A percentile compares a stretch with the other conserved stretches of the same genome.
Evolutionary conservation across 176 grass and related monocot genomes (phyloP).

Genomic region (Aegilops umbellulata): DNA sequence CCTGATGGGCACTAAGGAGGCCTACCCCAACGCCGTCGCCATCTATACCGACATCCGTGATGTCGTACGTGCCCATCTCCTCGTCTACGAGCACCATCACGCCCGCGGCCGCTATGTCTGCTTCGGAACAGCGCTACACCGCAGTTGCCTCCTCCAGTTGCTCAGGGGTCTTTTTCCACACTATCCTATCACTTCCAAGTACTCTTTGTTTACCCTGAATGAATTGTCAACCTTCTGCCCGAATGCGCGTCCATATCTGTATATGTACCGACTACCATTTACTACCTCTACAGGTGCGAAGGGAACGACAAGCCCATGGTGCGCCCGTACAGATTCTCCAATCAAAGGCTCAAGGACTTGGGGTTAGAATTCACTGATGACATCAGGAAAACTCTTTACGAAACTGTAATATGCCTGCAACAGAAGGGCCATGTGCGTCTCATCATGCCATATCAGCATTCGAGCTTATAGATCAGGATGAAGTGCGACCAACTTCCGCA

Average conservation of each 20-base stretch:
- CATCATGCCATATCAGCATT: too few species aligned
- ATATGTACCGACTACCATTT: too few species aligned
- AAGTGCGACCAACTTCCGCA: too few species aligned
- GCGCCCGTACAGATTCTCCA: slow-evolving; percentile 34
- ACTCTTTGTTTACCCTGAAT: neutral
- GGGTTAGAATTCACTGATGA: slow-evolving; percentile 29
- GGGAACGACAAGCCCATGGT: slow-evolving; percentile 1
- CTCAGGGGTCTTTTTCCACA: slow-evolving; percentile 29
- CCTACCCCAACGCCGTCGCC: slow-evolving; percentile 45
- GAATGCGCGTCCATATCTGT: too few species aligned
- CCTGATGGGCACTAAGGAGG: slow-evolving; percentile 31
- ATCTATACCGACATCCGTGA: slow-evolving; percentile 49
- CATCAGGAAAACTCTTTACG: slow-evolving; percentile 14
- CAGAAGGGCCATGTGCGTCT: slow-evolving; percentile 13
- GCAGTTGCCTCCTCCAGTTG: neutral
- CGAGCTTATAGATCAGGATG: too few species aligned
- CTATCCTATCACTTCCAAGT: slow-evolving; percentile 31
- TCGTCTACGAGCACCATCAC: slow-evolving; percentile 22
- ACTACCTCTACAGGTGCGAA: slow-evolving; percentile 14
- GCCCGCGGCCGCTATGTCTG: slow-evolving; percentile 39
- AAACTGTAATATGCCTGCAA: slow-evolving; percentile 13
- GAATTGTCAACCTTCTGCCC: too few species aligned
- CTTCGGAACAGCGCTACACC: slow-evolving; percentile 35
- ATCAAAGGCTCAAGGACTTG: slow-evolving; percentile 30
- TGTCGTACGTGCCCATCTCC: slow-evolving; percentile 37